Evolutionary conservation across 2,329 filamentous ascomycete genomes (phyloP), one percentile per base, ranked within the genome.

Genomic region (Apiospora marii): DNA sequence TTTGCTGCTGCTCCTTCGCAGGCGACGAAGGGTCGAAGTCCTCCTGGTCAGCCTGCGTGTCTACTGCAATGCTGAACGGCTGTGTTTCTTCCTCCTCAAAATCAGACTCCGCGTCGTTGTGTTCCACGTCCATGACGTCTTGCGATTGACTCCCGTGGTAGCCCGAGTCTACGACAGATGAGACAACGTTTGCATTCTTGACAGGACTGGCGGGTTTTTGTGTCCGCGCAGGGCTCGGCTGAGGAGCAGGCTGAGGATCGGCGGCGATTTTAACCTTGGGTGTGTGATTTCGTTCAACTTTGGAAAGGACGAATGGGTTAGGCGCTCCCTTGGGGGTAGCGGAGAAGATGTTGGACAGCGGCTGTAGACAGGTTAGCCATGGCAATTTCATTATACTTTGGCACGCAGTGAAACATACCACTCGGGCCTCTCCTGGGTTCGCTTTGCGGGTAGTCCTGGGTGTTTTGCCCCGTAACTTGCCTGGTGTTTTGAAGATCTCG

Each of bases 401-500:
- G n/a, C 49, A 30, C 22, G 16, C 5, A 37, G 30, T 72, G 70
- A 74, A 76, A 84, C 90, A 83, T 86, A 94, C 92, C 74, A 91
- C 88, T 78, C 93, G 89, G 44, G 86, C 82, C 80, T 92, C 91
- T 37, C 83, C 81, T 13, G 85, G 83, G 77, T 88, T 87, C 68
- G 83, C 83, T 80, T 92, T 95, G 72, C 91, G 89, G 46, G 85
- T 85, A 24, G 93, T 94, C 74, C 92, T 89, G 58, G 94, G 93
- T 41, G 93, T 96, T 84, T 94, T 95, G 71, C 92, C 93, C 75
- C 93, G 91, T 80, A 96, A 84, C 81, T 94, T 96, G 72, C 93
- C 93, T 4, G 94, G 94, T 49, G 94, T 96, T 81, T 98, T 99
- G 86, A 98, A 98, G n/a, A 97, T 92, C 78, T 98, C 96, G 75